A percentile compares a stretch with the other conserved stretches of the same genome.
phyloP scores from a whole-genome alignment of 1,284 basidiomycete genomes.

The Malassezia arunalokei region DNA sequence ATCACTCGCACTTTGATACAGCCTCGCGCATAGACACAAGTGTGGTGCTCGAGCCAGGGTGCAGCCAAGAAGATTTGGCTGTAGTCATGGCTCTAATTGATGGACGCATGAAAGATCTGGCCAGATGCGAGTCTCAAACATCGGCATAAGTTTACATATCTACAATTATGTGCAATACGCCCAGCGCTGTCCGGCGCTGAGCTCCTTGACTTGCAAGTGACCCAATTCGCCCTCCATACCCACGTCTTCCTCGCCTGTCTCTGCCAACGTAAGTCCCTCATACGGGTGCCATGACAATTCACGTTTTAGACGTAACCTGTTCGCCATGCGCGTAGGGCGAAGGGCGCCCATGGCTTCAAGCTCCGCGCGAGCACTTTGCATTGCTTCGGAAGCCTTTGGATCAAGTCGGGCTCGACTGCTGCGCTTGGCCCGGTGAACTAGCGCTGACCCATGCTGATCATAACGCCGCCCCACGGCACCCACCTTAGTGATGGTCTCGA shows the following conservation, averaged over 20 bases:
- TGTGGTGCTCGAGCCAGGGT: constrained; percentile 14
- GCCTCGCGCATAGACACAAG: constrained; percentile 14
- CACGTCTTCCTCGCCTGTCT: constrained; percentile 42
- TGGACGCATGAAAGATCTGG: constrained; percentile 29
- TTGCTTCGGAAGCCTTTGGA: not conserved
- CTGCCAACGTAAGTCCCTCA: constrained; percentile 36
- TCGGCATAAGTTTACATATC: not conserved
- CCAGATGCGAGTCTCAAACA: constrained; percentile 1
- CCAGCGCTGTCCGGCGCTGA: constrained; percentile 32
- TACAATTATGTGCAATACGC: constrained; percentile 24
- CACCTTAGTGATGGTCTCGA: constrained; percentile 41
- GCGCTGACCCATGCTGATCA: constrained; percentile 21
- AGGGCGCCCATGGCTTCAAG: not conserved
- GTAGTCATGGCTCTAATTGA: constrained; percentile 30
- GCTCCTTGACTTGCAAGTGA: constrained; percentile 31
- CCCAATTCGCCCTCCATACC: constrained; percentile 42
- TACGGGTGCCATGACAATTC: constrained; percentile 33
- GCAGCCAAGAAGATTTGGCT: constrained; percentile 18
- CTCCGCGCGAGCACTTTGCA: not conserved
- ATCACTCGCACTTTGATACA: constrained; percentile 28
- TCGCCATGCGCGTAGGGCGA: not conserved
- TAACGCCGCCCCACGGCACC: constrained; percentile 31
- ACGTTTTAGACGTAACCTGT: not conserved
- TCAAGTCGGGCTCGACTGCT: not conserved
- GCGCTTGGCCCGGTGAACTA: constrained; percentile 16